Conservation (phyloP, 345 rosid genomes). For the Camelina sativa region DNA sequence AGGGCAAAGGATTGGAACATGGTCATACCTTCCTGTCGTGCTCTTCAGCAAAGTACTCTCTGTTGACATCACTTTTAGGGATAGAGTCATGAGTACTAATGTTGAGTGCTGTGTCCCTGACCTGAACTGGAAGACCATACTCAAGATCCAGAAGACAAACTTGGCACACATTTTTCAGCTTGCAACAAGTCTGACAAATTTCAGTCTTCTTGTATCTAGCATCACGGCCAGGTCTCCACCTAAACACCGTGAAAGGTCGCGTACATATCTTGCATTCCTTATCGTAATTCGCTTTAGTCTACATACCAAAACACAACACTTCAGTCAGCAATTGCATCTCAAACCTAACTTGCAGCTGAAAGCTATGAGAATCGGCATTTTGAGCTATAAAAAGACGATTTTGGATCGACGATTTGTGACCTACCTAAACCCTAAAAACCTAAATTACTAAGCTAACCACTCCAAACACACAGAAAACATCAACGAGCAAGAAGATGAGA, state of each 20-base stretch:
- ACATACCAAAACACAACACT: conserved; percentile 36
- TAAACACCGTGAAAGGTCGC: conserved; percentile 87
- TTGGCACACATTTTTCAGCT: conserved; percentile 96
- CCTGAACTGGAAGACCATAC: conserved; percentile 95
- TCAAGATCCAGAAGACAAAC: conserved; percentile 96
- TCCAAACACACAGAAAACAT: conserved; percentile 7
- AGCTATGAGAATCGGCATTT: neutral
- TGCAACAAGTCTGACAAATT: conserved; percentile 93
- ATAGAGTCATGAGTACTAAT: conserved; percentile 81
- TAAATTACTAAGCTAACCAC: neutral
- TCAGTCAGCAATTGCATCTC: conserved; percentile 1
- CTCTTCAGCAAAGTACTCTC: conserved; percentile 95
- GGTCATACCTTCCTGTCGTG: conserved; percentile 79
- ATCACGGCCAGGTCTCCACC: conserved; percentile 97
- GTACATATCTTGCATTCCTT: conserved; percentile 99
- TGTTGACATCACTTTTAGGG: conserved; percentile 91
- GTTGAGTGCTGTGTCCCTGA: conserved; percentile 83
- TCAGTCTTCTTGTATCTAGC: conserved; percentile 90
- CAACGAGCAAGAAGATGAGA: neutral
- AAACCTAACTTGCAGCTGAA: neutral
- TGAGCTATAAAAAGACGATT: neutral
- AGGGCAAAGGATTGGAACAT: neutral
- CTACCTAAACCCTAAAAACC: conserved; percentile 3
- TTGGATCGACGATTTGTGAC: conserved; percentile 16
- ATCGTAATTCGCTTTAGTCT: conserved; percentile 86